Evolutionary conservation across 1,284 basidiomycete genomes (phyloP).

Genomic region (Cutaneotrichosporon sp.): DNA sequence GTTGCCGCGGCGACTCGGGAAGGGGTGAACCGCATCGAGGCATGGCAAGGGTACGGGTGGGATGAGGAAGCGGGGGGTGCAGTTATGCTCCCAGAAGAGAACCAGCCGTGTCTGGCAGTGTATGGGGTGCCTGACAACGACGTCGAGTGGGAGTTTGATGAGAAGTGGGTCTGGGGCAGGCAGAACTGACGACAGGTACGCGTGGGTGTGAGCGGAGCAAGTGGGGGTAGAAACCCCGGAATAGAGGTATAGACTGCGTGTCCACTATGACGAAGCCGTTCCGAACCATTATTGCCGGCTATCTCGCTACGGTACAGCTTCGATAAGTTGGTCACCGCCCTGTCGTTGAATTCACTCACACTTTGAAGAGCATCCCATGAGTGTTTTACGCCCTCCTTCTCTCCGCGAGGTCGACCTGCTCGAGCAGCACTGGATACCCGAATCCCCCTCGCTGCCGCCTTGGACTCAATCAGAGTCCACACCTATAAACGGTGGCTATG

Average conservation of each 20-base stretch:
- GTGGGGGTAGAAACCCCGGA: neutral
- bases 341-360: too few relatives aligned
- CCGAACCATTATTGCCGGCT: too few relatives aligned
- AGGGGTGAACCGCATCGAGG: constrained; percentile 13
- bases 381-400: too few relatives aligned
- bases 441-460: too few relatives aligned
- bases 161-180: constrained; percentile 12
- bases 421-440: too few relatives aligned
- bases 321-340: too few relatives aligned
- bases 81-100: constrained; percentile 10
- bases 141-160: constrained; percentile 21
- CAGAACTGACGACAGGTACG: constrained; percentile 16
- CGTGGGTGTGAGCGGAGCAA: constrained; percentile 14
- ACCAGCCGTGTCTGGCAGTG: constrained; percentile 14
- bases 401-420: too few relatives aligned
- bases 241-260: neutral
- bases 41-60: constrained; percentile 17
- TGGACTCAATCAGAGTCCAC: too few relatives aligned
- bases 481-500: too few relatives aligned
- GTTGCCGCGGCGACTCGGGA: constrained; percentile 18
- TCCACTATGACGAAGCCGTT: too few relatives aligned
- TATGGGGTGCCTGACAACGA: constrained; percentile 16
- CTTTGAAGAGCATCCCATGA: too few relatives aligned
- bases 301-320: too few relatives aligned
- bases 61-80: constrained; percentile 8